Evolutionary conservation across 495 filamentous ascomycete genomes (phyloP).

Genomic region (Talaromyces wortmannii): DNA sequence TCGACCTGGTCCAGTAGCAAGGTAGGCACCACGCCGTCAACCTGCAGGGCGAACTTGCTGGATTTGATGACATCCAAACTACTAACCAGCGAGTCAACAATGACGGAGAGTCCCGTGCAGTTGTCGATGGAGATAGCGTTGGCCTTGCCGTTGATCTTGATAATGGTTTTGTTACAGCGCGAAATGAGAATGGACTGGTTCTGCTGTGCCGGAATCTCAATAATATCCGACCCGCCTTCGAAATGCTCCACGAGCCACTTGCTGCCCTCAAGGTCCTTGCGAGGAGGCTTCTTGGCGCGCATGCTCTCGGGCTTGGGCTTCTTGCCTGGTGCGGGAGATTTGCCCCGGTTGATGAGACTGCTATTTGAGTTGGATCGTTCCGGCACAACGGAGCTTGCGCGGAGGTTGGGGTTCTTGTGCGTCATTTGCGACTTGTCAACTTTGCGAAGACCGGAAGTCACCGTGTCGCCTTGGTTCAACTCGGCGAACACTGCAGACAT

Average conservation of each 20-base stretch:
- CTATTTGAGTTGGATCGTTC: conserved; percentile 46
- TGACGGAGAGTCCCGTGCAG: conserved; percentile 71
- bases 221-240: conserved; percentile 56
- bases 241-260: conserved; percentile 97
- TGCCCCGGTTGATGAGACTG: conserved; percentile 46
- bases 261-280: conserved; percentile 87
- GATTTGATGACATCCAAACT: conserved; percentile 92
- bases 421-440: conserved; percentile 94
- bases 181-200: conserved; percentile 88
- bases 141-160: conserved; percentile 84
- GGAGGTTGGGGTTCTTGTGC: conserved; percentile 94
- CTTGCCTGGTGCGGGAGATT: conserved; percentile 78
- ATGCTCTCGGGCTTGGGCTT: conserved; percentile 94
- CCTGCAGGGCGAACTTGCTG: conserved; percentile 84
- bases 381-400: conserved; percentile 61
- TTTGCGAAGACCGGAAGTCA: conserved; percentile 84
- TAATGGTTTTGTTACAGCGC: conserved; percentile 81
- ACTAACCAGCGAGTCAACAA: conserved; percentile 85
- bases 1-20: conserved; percentile 90
- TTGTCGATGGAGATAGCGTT: conserved; percentile 95
- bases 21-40: conserved; percentile 76
- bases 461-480: conserved; percentile 77
- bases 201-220: conserved; percentile 72
- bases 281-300: conserved; percentile 86
- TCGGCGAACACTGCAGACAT: conserved; percentile 84